phyloP scores from a whole-genome alignment of 2,329 filamentous ascomycete genomes.

The Epichloe uncinata region DNA sequence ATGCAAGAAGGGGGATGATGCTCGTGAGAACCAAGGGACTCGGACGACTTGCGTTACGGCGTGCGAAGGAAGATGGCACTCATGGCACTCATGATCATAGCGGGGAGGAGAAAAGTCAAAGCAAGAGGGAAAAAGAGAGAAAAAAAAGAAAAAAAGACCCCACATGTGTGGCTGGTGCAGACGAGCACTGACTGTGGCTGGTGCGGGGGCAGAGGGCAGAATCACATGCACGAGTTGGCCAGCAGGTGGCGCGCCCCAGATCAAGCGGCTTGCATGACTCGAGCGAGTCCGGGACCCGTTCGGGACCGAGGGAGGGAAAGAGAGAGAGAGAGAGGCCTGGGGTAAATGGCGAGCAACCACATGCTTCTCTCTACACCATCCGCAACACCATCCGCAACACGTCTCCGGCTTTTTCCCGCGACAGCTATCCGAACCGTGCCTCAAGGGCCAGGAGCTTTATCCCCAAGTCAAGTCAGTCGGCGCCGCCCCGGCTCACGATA shows the following conservation, averaged over 20 bases:
- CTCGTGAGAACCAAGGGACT: too few relatives aligned
- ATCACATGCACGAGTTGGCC: background rate
- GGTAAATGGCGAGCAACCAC: constrained; percentile 1
- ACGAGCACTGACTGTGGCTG: too few relatives aligned
- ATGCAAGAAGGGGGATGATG: too few relatives aligned
- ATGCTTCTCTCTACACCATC: constrained; percentile 1
- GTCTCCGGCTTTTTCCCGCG: background rate
- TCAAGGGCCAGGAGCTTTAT: too few relatives aligned
- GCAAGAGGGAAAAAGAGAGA: background rate
- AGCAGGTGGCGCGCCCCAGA: background rate
- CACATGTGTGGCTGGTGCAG: constrained; percentile 6
- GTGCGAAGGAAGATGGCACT: too few relatives aligned
- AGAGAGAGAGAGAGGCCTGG: background rate
- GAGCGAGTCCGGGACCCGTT: too few relatives aligned
- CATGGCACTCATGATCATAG: too few relatives aligned
- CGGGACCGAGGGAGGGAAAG: background rate
- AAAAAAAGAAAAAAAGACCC: constrained; percentile 7
- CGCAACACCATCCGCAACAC: background rate
- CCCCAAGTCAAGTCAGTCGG: too few relatives aligned
- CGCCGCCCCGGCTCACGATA: too few relatives aligned
- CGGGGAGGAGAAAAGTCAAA: background rate
- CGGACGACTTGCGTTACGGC: too few relatives aligned
- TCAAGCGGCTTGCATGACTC: background rate
- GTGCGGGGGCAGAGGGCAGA: background rate
- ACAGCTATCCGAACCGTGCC: background rate